Evolutionary conservation across 768 basidiomycete genomes (phyloP), one percentile per base, ranked within the genome.

Genomic region (Porphyrellus cyaneotinctus): DNA sequence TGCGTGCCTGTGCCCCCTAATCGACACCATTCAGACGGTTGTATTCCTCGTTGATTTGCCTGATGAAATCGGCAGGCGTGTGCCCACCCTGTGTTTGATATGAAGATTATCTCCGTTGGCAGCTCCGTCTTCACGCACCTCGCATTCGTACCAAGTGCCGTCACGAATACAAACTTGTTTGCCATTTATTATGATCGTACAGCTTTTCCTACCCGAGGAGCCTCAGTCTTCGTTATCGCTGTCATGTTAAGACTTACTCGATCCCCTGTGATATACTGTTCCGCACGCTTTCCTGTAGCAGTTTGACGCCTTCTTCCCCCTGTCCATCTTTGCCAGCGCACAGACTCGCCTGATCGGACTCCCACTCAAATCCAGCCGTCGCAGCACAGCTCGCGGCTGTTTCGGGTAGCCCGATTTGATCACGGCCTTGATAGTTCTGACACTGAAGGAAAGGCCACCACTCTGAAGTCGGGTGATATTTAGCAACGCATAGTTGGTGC

Each of bases 391-490:
- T 74, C 49, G 80, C 63, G 1, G 88, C 86, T 20, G 84, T 77
- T 17, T 78, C 79, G 0, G 84, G 77, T 17, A 70, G 69, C 17
- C 94, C 94, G 42, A 95, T 81, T 28, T 77, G 71, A 22, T 76
- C 72, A 9, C 76, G 71, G 22, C 72, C 86, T 58, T 82, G 75
- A 58, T 75, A 84, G 66, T 92, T 91, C 62, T 90, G 81, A 68
- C 92, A 94, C 53, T 81, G 83, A 20, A 92, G 74, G 60, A 91
- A 94, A 47, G 80, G 71, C 92, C 91, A 95, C 88, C 89, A 92
- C 20, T 72, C 73, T n/a, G 68, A 58, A 36, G 72, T 69, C 22
- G 76, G 70, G 22, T 78, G 72, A 55, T 89, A 76, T 64, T 83
- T 82, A 49, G 78, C 74, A 28, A 78, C 87, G 67, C 95, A 97